Percentiles rank a stretch among this genome's conserved stretches.
Evolutionary conservation across 345 rosid genomes (phyloP).

Genomic region (Rhizophora mangle): DNA sequence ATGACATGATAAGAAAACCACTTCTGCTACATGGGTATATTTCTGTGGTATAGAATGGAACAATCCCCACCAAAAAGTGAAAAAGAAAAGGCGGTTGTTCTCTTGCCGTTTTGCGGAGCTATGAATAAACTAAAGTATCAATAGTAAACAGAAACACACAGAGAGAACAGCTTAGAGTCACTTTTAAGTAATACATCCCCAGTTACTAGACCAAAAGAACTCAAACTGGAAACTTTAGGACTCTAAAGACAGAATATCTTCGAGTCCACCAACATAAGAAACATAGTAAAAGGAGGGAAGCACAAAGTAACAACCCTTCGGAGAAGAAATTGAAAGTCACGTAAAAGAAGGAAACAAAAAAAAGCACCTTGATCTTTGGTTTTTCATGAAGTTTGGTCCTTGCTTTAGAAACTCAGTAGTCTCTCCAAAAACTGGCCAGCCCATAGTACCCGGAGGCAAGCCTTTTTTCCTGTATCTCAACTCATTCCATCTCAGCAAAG

Average conservation of each 20-base stretch:
- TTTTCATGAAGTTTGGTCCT: constrained; percentile 80
- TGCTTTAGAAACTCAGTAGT: constrained; percentile 70
- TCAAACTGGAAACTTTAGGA: neutral
- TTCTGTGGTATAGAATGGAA: constrained; percentile 16
- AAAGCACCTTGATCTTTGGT: constrained; percentile 55
- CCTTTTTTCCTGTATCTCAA: constrained; percentile 51
- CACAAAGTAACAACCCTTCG: neutral
- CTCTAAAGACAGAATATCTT: neutral
- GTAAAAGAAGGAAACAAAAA: neutral
- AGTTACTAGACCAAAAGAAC: neutral
- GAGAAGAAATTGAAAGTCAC: neutral
- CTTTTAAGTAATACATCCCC: neutral
- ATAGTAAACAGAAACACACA: neutral
- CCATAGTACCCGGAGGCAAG: constrained; percentile 91
- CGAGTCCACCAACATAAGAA: neutral
- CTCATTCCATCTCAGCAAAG: constrained; percentile 69
- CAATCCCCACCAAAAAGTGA: constrained; percentile 19
- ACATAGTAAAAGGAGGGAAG: constrained; percentile 4
- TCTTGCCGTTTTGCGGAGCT: neutral
- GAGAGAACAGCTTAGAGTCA: neutral
- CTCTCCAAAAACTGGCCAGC: constrained; percentile 87
- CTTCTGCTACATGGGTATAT: constrained; percentile 9
- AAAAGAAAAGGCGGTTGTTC: neutral
- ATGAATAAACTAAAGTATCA: neutral
- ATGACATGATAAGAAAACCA: constrained; percentile 4